Percentiles rank a stretch among this genome's conserved stretches.
Conservation (phyloP, 2,329 filamentous ascomycete genomes). For the Paraphoma chrysanthemicola region DNA sequence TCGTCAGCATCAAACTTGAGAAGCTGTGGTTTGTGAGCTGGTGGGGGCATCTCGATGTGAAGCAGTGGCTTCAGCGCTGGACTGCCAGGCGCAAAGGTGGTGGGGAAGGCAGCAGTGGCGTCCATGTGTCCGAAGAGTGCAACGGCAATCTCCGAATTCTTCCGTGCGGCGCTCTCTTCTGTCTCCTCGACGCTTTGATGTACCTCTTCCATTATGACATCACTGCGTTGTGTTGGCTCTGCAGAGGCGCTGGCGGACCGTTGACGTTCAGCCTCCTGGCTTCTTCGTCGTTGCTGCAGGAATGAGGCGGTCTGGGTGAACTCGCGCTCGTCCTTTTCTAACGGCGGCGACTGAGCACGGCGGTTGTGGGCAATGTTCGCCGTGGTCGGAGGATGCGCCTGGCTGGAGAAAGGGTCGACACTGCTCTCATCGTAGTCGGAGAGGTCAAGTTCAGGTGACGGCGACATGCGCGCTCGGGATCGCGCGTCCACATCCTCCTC, state of each 20-base stretch:
- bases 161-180: conserved; percentile 57
- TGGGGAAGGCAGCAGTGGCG: conserved; percentile 46
- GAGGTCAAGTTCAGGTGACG: conserved; percentile 91
- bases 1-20: conserved; percentile 43
- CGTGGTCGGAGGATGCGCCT: conserved; percentile 49
- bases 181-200: conserved; percentile 50
- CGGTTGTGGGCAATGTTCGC: conserved; percentile 63
- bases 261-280: conserved; percentile 48
- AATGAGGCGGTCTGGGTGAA: conserved; percentile 95
- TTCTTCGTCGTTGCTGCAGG: conserved; percentile 67
- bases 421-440: conserved; percentile 82
- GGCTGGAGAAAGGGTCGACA: conserved; percentile 65
- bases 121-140: conserved; percentile 58
- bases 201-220: conserved; percentile 47
- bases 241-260: conserved; percentile 50
- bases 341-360: conserved; percentile 81
- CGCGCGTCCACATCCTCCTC: conserved; percentile 66
- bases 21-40: conserved; percentile 39
- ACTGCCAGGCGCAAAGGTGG: conserved; percentile 50
- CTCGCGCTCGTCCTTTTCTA: conserved; percentile 94
- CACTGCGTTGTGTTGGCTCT: conserved; percentile 38
- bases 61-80: conserved; percentile 53
- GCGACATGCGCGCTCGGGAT: conserved; percentile 73
- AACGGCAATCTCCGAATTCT: conserved; percentile 58
- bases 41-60: conserved; percentile 41